A percentile compares a stretch with the other conserved stretches of the same genome.
Conservation (phyloP, 129 eudicot genomes). For the Tanacetum coccineum region DNA sequence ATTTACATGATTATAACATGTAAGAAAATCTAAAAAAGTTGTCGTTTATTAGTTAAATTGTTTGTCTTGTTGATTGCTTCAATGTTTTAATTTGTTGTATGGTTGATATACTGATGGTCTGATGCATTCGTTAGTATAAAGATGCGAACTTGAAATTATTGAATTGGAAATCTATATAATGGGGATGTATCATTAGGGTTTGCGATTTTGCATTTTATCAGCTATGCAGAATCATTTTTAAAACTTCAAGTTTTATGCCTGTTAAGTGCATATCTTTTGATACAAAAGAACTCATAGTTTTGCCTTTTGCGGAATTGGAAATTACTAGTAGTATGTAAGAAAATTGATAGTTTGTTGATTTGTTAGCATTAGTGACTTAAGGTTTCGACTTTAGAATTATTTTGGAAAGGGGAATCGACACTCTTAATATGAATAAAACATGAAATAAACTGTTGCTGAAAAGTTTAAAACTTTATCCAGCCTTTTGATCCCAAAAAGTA, state of each 20-base stretch:
- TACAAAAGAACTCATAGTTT: slow-evolving; percentile 1
- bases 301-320: background rate
- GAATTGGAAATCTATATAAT: background rate
- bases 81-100: background rate
- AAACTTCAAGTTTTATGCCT: no score
- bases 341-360: background rate
- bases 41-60: no score
- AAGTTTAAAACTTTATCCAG: background rate
- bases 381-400: slow-evolving; percentile 3
- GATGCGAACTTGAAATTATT: slow-evolving; percentile 16
- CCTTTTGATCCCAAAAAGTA: background rate
- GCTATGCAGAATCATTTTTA: no score
- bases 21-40: no score
- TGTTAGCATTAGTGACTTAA: slow-evolving; percentile 4
- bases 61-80: background rate
- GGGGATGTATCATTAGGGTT: no score
- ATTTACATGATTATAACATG: no score
- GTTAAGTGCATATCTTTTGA: background rate
- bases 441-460: no score
- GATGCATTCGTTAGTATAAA: background rate
- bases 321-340: background rate
- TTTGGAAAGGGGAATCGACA: background rate
- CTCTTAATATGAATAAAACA: background rate
- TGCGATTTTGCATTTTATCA: no score
- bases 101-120: slow-evolving; percentile 9